Base-by-base conservation (phyloP, 2,329 filamentous ascomycete species). In the Fusarium brevicatenulatum region DNA sequence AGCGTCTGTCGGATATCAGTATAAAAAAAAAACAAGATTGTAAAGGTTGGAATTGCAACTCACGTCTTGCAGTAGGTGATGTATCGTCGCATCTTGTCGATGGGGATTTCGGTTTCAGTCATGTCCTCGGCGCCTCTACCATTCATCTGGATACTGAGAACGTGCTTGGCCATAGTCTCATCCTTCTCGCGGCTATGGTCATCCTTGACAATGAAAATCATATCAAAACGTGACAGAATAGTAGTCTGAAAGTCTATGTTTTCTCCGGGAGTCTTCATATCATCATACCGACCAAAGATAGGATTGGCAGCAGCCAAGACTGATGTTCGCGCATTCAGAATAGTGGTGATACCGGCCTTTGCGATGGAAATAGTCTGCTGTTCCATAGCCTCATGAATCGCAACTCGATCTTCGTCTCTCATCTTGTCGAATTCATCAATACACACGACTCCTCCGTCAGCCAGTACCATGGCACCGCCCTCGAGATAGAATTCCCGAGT, bases 381-480 rank as follows among this genome's bases (percentile, higher is more conserved):
- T 81, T 99, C 96, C 96, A 99, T 99, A 66, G 96, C 96, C 88
- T 99, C 96, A 87, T 99, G 96, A 75, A 99, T 99, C 4, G 96
- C 96, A 11, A 98, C 96, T 76, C 96, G 90, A 78, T 99, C 96
- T 82, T 99, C 96, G 80, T 99, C 96, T 71, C 96, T 90, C 96
- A 99, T 99, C 87, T 99, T 99, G 85, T 99, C 96, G 80, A 99
- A 99, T 83, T 99, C 96, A 80, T 99, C 96, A 77, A 99, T 99
- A 82, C 96, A 98, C 15, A 98, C 96, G 2, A 98, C 95, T 77
- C 96, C 96, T 5, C 95, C 95, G 75, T 99, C 96, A 8, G 96
- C 96, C 23, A 99, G 90, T 7, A 99, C 96, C 96, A 99, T 98
- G 37, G 96, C 96, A 83, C 96, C 96, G 52, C 96, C 96, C 86